Evolutionary conservation across 805 yeast species (phyloP).

Genomic region (Kazachstania psychrophila): DNA sequence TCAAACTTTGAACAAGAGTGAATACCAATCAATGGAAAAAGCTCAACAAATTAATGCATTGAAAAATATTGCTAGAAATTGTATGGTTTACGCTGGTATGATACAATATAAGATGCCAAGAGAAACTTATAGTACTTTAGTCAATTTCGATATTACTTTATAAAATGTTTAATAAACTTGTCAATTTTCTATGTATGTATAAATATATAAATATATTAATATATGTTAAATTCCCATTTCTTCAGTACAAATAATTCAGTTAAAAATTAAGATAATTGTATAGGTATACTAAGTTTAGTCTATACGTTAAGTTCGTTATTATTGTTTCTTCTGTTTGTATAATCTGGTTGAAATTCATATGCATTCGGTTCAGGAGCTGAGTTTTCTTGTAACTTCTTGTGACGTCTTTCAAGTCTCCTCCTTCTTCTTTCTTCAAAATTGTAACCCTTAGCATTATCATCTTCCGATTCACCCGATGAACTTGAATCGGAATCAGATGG

Average conservation of each 20-base stretch:
- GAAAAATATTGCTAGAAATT: conserved; percentile 62
- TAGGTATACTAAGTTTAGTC: too few relatives aligned
- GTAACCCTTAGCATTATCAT: conserved; percentile 31
- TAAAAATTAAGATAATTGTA: too few relatives aligned
- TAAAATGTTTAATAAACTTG: background rate
- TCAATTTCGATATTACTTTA: conserved; percentile 47
- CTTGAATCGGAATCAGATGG: conserved; percentile 9
- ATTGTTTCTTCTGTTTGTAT: conserved; percentile 23
- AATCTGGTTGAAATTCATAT: conserved; percentile 78
- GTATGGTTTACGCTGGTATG: conserved; percentile 93
- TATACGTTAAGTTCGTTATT: background rate
- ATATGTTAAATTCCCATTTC: too few relatives aligned
- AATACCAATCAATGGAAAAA: conserved; percentile 38
- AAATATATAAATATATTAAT: background rate
- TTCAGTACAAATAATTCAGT: too few relatives aligned
- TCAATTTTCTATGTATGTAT: background rate
- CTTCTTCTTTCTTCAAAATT: conserved; percentile 28
- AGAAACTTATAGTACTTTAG: conserved; percentile 65
- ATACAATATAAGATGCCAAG: conserved; percentile 85
- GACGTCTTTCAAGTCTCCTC: conserved; percentile 30
- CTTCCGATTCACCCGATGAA: conserved; percentile 31
- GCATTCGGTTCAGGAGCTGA: conserved; percentile 57
- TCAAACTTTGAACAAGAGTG: conserved; percentile 32
- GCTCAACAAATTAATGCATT: conserved; percentile 48
- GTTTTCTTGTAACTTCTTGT: conserved; percentile 20